Evolutionary conservation across 1,139 yeast species (phyloP).

Genomic region (Yamadazyma kanchanaburiensis): DNA sequence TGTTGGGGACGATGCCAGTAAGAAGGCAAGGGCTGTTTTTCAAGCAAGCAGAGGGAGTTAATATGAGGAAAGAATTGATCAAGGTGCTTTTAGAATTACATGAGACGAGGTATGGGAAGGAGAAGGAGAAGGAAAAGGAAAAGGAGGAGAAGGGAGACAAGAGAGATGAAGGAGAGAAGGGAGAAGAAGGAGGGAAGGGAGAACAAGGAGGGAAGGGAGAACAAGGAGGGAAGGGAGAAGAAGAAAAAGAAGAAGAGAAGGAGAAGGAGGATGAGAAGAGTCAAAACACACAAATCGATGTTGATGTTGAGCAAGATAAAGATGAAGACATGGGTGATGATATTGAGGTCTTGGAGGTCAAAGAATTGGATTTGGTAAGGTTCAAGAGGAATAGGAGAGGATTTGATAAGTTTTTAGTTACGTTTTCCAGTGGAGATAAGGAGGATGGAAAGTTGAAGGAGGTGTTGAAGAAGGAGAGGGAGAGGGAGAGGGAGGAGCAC

Average conservation of each 20-base stretch:
- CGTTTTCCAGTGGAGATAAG: not conserved
- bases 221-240: too few relatives aligned
- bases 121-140: constrained; percentile 17
- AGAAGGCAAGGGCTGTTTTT: constrained; percentile 19
- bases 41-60: constrained; percentile 29
- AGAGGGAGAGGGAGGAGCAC: too few relatives aligned
- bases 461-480: too few relatives aligned
- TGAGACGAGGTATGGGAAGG: constrained; percentile 5
- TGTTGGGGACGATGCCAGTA: constrained; percentile 36
- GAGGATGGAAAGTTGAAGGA: too few relatives aligned
- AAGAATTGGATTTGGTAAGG: constrained; percentile 1
- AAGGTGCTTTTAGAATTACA: constrained; percentile 23
- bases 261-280: too few relatives aligned
- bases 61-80: constrained; percentile 29
- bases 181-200: constrained; percentile 1
- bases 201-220: not conserved
- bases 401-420: not conserved
- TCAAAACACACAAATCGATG: not conserved
- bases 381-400: not conserved
- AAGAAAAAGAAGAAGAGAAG: not conserved
- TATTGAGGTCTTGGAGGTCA: constrained; percentile 5
- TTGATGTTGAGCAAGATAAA: not conserved
- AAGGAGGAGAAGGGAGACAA: not conserved
- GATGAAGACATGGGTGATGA: constrained; percentile 5
- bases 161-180: not conserved